These are phyloP conservation scores for Yamadazyma dushanensis DNA, from an alignment of 1,139 yeast genomes.

Conservation along the genomic window DNA sequence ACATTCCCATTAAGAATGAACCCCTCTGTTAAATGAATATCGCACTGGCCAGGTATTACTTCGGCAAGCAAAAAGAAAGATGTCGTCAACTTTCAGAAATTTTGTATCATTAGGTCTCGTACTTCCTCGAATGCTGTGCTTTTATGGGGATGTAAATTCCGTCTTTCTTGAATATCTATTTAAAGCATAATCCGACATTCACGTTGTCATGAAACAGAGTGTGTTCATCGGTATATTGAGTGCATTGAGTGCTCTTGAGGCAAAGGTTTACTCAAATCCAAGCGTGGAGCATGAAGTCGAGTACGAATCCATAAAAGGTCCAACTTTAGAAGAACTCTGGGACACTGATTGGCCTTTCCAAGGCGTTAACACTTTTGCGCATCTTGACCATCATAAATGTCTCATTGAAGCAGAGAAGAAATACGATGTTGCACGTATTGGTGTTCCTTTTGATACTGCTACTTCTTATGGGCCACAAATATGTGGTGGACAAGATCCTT, in stretches of 20 bases:
- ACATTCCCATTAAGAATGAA: too few relatives aligned
- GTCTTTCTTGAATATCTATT: too few relatives aligned
- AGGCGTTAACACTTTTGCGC: conserved; percentile 76
- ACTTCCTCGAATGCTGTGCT: too few relatives aligned
- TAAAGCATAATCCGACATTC: too few relatives aligned
- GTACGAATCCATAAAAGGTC: conserved; percentile 16
- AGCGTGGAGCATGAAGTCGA: conserved; percentile 9
- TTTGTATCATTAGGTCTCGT: too few relatives aligned
- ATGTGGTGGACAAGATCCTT: conserved; percentile 52
- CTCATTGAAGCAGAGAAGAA: conserved; percentile 44
- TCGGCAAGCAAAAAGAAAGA: too few relatives aligned
- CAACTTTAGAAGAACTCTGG: conserved; percentile 56
- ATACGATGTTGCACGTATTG: conserved; percentile 68
- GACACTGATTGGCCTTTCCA: conserved; percentile 66
- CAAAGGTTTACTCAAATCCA: conserved; percentile 13
- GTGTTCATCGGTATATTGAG: background rate
- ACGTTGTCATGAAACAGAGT: conserved; percentile 5
- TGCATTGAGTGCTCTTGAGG: conserved; percentile 1
- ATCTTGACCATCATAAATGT: conserved; percentile 59
- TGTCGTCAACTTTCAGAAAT: too few relatives aligned
- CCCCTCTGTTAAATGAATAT: too few relatives aligned
- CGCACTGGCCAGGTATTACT: too few relatives aligned
- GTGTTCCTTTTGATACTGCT: conserved; percentile 80
- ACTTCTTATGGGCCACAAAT: conserved; percentile 62
- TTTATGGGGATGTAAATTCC: too few relatives aligned